Conservation (phyloP, 73 alveolate genomes). For the Effrenium voratum region DNA sequence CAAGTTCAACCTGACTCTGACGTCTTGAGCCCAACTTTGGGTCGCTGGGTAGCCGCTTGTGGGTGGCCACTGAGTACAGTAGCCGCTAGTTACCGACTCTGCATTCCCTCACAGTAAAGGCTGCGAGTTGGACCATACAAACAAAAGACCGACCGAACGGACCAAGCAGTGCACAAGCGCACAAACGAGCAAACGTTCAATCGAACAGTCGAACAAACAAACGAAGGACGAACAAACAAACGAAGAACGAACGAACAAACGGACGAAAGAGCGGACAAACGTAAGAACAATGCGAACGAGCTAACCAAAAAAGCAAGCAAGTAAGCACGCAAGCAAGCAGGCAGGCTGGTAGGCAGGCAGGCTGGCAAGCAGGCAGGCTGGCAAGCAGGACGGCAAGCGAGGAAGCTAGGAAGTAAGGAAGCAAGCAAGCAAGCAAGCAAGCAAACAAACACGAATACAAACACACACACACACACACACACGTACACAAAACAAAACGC, state of each 20-base stretch:
- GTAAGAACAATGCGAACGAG: neutral
- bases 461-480: neutral
- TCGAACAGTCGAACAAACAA: neutral
- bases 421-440: neutral
- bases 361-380: neutral
- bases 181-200: too few relatives aligned
- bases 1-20: conserved; percentile 52
- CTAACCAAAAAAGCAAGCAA: neutral
- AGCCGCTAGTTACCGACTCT: neutral
- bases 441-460: neutral
- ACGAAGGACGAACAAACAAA: too few relatives aligned
- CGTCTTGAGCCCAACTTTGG: too few relatives aligned
- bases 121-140: neutral
- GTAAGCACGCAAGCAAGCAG: neutral
- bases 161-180: too few relatives aligned
- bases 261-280: neutral
- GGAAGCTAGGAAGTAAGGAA: neutral
- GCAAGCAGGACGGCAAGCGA: neutral
- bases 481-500: neutral
- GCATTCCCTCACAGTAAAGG: neutral
- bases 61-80: neutral
- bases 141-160: neutral
- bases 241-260: too few relatives aligned
- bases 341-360: neutral
- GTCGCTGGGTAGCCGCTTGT: too few relatives aligned